Evolutionary conservation across 202 grass and related monocot genomes (phyloP).

Genomic region (Elaeis oleifera): DNA sequence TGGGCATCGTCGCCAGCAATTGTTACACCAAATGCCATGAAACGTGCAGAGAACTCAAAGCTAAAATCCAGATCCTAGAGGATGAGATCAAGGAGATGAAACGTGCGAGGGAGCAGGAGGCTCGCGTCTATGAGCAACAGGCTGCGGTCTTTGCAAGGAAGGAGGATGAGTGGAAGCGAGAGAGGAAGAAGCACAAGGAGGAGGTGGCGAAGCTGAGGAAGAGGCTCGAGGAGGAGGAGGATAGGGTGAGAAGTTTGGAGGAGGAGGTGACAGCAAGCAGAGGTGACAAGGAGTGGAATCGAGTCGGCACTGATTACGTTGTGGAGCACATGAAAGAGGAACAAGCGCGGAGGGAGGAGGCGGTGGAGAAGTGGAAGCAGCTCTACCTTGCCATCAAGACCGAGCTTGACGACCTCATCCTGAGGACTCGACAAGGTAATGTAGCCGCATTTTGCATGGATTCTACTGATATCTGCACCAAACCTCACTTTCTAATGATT

Average conservation of each 20-base stretch:
- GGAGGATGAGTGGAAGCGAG: constrained; percentile 34
- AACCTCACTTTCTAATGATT: too few relatives aligned
- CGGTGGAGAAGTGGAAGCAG: constrained; percentile 45
- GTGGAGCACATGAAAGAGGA: constrained; percentile 37
- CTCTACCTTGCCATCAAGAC: constrained; percentile 52
- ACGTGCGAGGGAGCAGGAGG: constrained; percentile 17
- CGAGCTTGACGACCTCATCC: constrained; percentile 54
- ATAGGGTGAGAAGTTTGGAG: not conserved
- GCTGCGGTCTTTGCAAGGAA: constrained; percentile 18
- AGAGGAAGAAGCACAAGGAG: constrained; percentile 24
- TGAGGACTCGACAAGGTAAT: constrained; percentile 31
- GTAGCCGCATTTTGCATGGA: not conserved
- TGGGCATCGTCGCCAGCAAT: constrained; percentile 30
- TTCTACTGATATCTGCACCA: too few relatives aligned
- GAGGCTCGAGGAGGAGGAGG: constrained; percentile 21
- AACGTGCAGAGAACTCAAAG: constrained; percentile 8
- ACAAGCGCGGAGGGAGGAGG: constrained; percentile 31
- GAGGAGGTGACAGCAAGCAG: not conserved
- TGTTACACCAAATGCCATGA: constrained; percentile 8
- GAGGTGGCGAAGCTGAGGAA: constrained; percentile 22
- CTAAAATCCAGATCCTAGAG: constrained; percentile 21
- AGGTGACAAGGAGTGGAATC: constrained; percentile 22
- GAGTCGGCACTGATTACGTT: constrained; percentile 8
- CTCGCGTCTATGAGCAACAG: constrained; percentile 10
- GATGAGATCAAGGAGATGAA: constrained; percentile 32